A percentile compares a stretch with the other conserved stretches of the same genome.
These are phyloP conservation scores for Colletotrichum sojae DNA, from an alignment of 2,329 filamentous ascomycete genomes.

Conservation along the genomic window DNA sequence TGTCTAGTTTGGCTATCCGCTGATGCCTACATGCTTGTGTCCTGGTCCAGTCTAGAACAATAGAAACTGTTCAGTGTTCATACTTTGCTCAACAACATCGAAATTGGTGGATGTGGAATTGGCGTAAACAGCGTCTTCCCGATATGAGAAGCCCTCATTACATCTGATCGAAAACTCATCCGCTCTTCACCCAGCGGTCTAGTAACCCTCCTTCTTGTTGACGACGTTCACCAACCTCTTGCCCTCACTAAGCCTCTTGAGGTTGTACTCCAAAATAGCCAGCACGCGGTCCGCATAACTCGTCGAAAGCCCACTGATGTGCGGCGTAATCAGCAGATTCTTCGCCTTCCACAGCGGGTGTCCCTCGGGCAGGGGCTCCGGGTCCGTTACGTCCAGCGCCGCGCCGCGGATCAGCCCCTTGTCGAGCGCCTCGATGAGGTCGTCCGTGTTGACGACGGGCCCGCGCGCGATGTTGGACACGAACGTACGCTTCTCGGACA, in stretches of 20 bases:
- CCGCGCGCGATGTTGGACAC: slow-evolving; percentile 81
- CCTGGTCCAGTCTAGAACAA: too few relatives aligned
- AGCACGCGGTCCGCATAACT: slow-evolving; percentile 57
- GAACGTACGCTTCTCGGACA: slow-evolving; percentile 66
- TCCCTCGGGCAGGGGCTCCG: slow-evolving; percentile 79
- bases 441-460: slow-evolving; percentile 63
- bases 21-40: too few relatives aligned
- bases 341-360: slow-evolving; percentile 78
- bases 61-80: too few relatives aligned
- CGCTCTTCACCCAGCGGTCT: neutral
- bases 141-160: too few relatives aligned
- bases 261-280: slow-evolving; percentile 59
- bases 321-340: slow-evolving; percentile 76
- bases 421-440: slow-evolving; percentile 73
- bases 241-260: slow-evolving; percentile 55
- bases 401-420: slow-evolving; percentile 75
- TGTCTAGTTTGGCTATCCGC: too few relatives aligned
- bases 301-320: slow-evolving; percentile 60
- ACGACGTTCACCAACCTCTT: slow-evolving; percentile 57
- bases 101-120: too few relatives aligned
- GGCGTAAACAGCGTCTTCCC: too few relatives aligned
- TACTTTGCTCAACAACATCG: too few relatives aligned
- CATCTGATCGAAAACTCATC: too few relatives aligned
- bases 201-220: slow-evolving; percentile 47
- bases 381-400: slow-evolving; percentile 84